Conservation (phyloP, 805 yeast species). For the Lachancea thermotolerans region DNA sequence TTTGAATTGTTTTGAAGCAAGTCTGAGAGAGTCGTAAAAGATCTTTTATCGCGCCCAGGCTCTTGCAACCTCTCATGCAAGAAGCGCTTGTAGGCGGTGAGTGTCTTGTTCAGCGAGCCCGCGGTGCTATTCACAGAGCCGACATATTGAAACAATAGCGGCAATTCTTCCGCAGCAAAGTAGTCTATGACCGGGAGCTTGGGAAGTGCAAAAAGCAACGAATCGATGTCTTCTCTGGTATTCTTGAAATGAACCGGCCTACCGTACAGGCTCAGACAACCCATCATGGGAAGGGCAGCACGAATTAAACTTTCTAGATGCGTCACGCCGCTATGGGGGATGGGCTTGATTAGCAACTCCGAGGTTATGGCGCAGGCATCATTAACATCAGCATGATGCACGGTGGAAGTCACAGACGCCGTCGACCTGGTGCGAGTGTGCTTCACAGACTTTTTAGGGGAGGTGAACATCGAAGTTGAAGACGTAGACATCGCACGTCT, state of each 20-base stretch:
- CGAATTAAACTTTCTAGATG: constrained; percentile 65
- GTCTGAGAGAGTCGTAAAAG: constrained; percentile 4
- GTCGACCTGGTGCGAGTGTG: constrained; percentile 8
- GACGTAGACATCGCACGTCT: background rate
- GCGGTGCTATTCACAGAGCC: background rate
- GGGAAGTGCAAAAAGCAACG: constrained; percentile 66
- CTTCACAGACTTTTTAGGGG: background rate
- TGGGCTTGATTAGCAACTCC: constrained; percentile 50
- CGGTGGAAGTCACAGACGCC: constrained; percentile 7
- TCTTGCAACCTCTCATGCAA: background rate
- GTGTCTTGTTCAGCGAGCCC: constrained; percentile 1
- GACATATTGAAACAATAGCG: constrained; percentile 7
- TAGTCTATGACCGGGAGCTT: constrained; percentile 61
- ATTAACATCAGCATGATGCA: constrained; percentile 1
- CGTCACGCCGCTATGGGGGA: constrained; percentile 59
- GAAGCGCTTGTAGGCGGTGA: constrained; percentile 4
- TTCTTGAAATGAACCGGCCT: constrained; percentile 56
- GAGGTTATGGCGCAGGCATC: constrained; percentile 6
- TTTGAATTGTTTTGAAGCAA: background rate
- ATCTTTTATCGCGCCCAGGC: background rate
- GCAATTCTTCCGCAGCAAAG: constrained; percentile 27
- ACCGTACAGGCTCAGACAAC: constrained; percentile 64
- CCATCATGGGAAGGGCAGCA: constrained; percentile 57
- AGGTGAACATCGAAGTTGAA: background rate
- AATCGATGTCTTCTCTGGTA: constrained; percentile 43